Evolutionary conservation across 148 eudicot genomes (phyloP), one percentile per base, ranked within the genome.

Genomic region (Dianthus caryophyllus): DNA sequence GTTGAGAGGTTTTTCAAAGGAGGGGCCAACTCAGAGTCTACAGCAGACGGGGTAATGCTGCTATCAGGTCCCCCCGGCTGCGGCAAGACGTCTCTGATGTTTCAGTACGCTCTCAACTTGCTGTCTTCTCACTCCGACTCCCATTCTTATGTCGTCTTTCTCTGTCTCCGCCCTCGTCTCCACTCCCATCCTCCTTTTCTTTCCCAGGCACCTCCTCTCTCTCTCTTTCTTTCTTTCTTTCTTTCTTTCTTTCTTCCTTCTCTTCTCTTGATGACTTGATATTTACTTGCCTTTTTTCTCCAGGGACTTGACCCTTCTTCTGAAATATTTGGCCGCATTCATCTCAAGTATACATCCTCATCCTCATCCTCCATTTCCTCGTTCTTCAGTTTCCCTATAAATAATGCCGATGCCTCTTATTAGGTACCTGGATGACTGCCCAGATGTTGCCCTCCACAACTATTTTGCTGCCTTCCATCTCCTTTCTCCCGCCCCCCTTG

Each of bases 21-120:
- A 1, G 26, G 73, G 15, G n/a, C n/a, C n/a, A n/a, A n/a, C n/a
- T n/a, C n/a, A n/a, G 74, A 41, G 10, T 14, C 49, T 14, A 31
- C 2, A 24, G 50, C 48, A 0, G 70, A 51, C 21, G 61, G 74
- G 11, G 77, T 85, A n/a, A 48, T 65, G 33, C 86, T 91, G 53
- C 75, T 91, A 22, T 83, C 90, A 17, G 96, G 97, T 18, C 96
- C 97, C 10, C 86, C 90, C 50, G n/a, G 68, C 88, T 85, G 97
- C 18, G 97, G 97, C 51, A 92, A 92, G 73, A 88, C 97, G 9
- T 89, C 96, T 20, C 66, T 92, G 68, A 80, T 87, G 21, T 88
- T 92, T 78, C 97, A 92, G 64, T 87, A 77, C 26, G 96, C 90
- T 25, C 63, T 85, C 10, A 92, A 92, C 77, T 64, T 78, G 49